Conservation (phyloP, 768 basidiomycete species). For the Suillus spraguei region DNA sequence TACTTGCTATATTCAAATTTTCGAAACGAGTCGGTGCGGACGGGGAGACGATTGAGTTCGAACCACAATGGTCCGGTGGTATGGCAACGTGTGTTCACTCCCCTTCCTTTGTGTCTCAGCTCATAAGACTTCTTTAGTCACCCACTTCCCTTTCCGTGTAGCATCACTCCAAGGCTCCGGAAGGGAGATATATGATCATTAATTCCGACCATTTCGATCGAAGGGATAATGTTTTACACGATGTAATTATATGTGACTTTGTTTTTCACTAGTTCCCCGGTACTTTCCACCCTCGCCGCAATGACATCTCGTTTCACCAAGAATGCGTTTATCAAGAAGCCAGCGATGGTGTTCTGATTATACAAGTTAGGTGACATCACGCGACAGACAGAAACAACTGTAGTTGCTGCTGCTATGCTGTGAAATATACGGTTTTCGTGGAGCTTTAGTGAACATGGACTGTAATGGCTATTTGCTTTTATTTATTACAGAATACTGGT, state of each 20-base stretch:
- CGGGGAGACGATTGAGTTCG: conserved; percentile 26
- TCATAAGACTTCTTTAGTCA: conserved; percentile 17
- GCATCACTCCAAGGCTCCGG: conserved; percentile 15
- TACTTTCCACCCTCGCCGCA: not conserved
- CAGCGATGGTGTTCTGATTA: no score
- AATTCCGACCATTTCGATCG: not conserved
- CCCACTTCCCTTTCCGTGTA: conserved; percentile 20
- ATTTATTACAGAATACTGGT: conserved; percentile 63
- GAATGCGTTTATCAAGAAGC: not conserved
- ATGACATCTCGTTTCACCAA: not conserved
- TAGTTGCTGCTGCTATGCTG: conserved; percentile 14
- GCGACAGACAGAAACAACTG: conserved; percentile 35
- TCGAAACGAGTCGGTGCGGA: conserved; percentile 23
- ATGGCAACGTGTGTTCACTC: conserved; percentile 18
- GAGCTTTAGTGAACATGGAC: not conserved
- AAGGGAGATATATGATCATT: conserved; percentile 2
- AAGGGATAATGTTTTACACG: not conserved
- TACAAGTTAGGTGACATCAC: conserved; percentile 25
- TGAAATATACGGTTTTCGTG: not conserved
- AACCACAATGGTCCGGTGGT: conserved; percentile 19
- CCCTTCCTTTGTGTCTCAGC: not conserved
- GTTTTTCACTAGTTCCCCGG: not conserved
- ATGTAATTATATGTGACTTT: not conserved
- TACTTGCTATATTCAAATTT: conserved; percentile 33
- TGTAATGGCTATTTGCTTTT: not conserved